Base-by-base conservation (phyloP, 257 asterid genomes). In the Verbascum thapsus region DNA sequence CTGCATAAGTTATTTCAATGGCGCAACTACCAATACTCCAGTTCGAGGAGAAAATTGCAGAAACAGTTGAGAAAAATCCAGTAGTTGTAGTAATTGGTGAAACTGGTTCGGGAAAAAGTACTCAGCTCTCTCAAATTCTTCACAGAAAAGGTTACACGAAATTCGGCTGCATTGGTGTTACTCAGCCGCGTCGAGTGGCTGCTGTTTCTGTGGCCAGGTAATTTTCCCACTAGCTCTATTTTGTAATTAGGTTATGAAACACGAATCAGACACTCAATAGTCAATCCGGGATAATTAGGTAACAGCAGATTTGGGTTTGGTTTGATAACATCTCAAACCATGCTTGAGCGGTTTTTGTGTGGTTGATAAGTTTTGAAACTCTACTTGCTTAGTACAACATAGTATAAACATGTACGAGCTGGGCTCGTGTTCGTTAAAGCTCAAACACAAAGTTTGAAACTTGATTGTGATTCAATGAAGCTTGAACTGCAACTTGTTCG, bases 181-280 rank as follows among this genome's bases (percentile, higher is more conserved):
- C 97, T 63, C 99, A 92, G 78, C 99, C 99, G 53, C 96, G 99
- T 5, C 95, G 99, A 0, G 99, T 92, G 4, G 97, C 99, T 8
- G 97, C 99, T 8, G 97, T 89, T 69, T 78, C 97, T 1, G 95
- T 92, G 41, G 72, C 99, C 7, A 76, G 97, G 98, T 83, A 56
- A 63, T 37, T 11, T 58, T 47, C 41, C n/a, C 3, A 34, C 53
- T 23, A 16, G 55, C 60, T 50, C 34, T 22, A 18, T 53, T 47
- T 6, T 1, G 35, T 22, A 10, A 20, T 5, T 61, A 7, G 22
- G 44, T 1, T 8, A 16, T 16, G n/a, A n/a, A n/a, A n/a, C n/a
- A n/a, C n/a, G n/a, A n/a, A n/a, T n/a, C n/a, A n/a, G n/a, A n/a
- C n/a, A n/a, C n/a, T n/a, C n/a, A n/a, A n/a, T n/a, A n/a, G n/a